Evolutionary conservation across 2,329 filamentous ascomycete genomes (phyloP).

Genomic region (Thielaviopsis ethacetica): DNA sequence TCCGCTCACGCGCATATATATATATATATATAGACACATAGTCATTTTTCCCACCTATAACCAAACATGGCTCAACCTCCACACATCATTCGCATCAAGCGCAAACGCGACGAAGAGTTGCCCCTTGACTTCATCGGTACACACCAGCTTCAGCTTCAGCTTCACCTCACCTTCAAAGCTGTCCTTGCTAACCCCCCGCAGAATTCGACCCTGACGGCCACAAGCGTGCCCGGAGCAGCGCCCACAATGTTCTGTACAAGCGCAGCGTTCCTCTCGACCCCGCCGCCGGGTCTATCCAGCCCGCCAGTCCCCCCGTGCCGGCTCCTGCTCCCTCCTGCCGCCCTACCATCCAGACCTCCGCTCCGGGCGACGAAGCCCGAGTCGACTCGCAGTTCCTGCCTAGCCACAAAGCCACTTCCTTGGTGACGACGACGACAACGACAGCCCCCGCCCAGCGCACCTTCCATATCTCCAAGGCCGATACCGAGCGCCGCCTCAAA

Average conservation of each 20-base stretch:
- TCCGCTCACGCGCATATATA: no score
- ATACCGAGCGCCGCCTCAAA: constrained; percentile 8
- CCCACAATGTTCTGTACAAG: constrained; percentile 38
- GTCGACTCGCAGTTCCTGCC: constrained; percentile 4
- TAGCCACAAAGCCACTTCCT: constrained; percentile 19
- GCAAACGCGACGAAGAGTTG: constrained; percentile 37
- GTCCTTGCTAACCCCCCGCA: constrained; percentile 15
- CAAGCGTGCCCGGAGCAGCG: constrained; percentile 37
- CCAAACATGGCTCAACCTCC: constrained; percentile 38
- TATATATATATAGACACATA: no score
- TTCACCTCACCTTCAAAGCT: no score
- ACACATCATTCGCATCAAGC: constrained; percentile 43
- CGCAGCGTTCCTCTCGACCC: constrained; percentile 25
- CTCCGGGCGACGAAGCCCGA: constrained; percentile 21
- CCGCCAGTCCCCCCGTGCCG: constrained; percentile 10
- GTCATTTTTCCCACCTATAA: not conserved
- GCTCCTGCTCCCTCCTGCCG: constrained; percentile 13
- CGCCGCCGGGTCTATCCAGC: not conserved
- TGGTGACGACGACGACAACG: constrained; percentile 14
- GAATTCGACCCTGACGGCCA: constrained; percentile 33
- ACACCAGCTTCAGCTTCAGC: constrained; percentile 1
- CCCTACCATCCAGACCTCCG: constrained; percentile 34
- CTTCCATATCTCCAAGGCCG: constrained; percentile 11
- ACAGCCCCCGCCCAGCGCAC: constrained; percentile 5
- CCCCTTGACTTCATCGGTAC: constrained; percentile 40